Percentiles rank a stretch among this genome's conserved stretches.
phyloP scores from a whole-genome alignment of 1,139 yeast species.

The Geotrichum fermentans region DNA sequence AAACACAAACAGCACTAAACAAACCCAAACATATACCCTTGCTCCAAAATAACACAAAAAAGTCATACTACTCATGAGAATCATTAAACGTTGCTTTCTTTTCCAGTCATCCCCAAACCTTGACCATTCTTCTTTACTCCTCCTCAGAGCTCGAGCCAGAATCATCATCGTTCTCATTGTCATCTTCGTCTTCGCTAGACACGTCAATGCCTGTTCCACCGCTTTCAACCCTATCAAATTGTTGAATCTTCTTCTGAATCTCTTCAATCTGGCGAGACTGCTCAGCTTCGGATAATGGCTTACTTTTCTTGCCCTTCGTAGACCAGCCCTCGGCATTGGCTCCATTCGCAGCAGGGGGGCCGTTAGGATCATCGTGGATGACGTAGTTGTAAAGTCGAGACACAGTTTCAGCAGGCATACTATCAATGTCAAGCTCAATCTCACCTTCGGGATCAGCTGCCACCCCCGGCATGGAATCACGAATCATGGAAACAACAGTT shows the following conservation, averaged over 20 bases:
- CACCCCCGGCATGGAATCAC: slow-evolving; percentile 76
- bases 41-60: background rate
- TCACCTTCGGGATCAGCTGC: slow-evolving; percentile 69
- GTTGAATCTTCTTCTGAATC: slow-evolving; percentile 74
- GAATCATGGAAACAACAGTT: slow-evolving; percentile 77
- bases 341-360: background rate
- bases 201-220: slow-evolving; percentile 14
- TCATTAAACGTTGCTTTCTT: background rate
- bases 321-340: background rate
- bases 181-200: slow-evolving; percentile 6
- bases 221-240: slow-evolving; percentile 50
- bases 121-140: background rate
- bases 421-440: slow-evolving; percentile 93
- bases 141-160: slow-evolving; percentile 10
- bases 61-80: background rate
- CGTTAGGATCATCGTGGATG: background rate
- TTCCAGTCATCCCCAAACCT: background rate
- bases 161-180: background rate
- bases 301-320: slow-evolving; percentile 43
- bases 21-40: slow-evolving; percentile 5
- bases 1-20: slow-evolving; percentile 1
- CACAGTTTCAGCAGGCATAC: slow-evolving; percentile 77
- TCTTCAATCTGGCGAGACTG: slow-evolving; percentile 77
- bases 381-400: slow-evolving; percentile 72
- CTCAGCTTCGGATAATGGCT: slow-evolving; percentile 59